A percentile compares a stretch with the other conserved stretches of the same genome.
These are phyloP conservation scores for Plasmodium relictum DNA, from an alignment of 169 alveolate genomes.

Conservation along the genomic window DNA sequence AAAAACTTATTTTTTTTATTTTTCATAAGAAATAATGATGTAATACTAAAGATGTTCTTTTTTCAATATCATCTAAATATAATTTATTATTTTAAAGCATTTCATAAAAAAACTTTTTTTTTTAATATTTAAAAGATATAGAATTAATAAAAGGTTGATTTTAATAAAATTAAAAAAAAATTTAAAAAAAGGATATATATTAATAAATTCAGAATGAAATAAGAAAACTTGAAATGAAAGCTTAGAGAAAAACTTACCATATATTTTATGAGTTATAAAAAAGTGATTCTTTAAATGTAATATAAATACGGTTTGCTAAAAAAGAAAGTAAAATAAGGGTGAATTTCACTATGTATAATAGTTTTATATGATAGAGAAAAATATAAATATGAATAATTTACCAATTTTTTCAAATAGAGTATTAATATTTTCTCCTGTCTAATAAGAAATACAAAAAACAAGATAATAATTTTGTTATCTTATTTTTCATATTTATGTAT, in stretches of 20 bases:
- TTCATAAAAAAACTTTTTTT: too few species aligned
- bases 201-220: not conserved
- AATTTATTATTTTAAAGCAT: too few species aligned
- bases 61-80: too few species aligned
- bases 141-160: too few species aligned
- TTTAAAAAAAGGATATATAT: not conserved
- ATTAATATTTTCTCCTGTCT: constrained; percentile 83
- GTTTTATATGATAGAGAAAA: not conserved
- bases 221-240: not conserved
- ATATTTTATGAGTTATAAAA: constrained; percentile 33
- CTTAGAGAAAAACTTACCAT: not conserved
- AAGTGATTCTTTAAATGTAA: constrained; percentile 32
- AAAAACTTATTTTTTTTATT: too few species aligned
- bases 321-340: constrained; percentile 5
- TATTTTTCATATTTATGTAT: not conserved
- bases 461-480: not conserved
- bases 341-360: not conserved
- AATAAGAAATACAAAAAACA: constrained; percentile 11
- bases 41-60: too few species aligned
- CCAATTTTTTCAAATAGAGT: constrained; percentile 81
- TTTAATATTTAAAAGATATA: too few species aligned
- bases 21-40: too few species aligned
- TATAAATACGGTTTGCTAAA: constrained; percentile 75
- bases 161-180: constrained; percentile 2
- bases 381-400: constrained; percentile 4